Conservation (phyloP, 768 basidiomycete species). For the Mycena latifolia region DNA sequence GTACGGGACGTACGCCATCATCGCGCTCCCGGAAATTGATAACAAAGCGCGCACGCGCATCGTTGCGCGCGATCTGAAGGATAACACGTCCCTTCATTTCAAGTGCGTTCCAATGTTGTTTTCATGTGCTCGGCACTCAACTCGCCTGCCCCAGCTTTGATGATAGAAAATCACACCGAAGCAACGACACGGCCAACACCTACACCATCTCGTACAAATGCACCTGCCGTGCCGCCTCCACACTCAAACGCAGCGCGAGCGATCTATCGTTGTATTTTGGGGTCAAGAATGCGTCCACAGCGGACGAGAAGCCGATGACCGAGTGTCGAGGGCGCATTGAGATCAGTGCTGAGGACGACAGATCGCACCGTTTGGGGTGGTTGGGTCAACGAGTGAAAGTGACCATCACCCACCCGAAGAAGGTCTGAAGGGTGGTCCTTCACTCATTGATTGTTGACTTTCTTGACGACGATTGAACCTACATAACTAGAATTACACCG, state of each 20-base stretch:
- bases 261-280: conserved; percentile 19
- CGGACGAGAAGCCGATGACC: conserved; percentile 7
- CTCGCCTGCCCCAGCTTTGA: conserved; percentile 9
- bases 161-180: not conserved
- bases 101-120: conserved; percentile 7
- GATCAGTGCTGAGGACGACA: conserved; percentile 26
- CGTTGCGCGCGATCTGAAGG: conserved; percentile 29
- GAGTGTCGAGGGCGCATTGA: conserved; percentile 25
- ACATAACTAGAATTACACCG: not conserved
- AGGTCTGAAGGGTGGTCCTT: not conserved
- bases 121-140: no score
- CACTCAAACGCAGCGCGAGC: conserved; percentile 15
- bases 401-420: conserved; percentile 30
- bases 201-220: conserved; percentile 26
- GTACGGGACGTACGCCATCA: conserved; percentile 33
- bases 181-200: not conserved
- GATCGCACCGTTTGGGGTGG: conserved; percentile 29
- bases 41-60: conserved; percentile 23
- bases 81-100: conserved; percentile 25
- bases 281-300: not conserved
- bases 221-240: conserved; percentile 18
- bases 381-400: conserved; percentile 33
- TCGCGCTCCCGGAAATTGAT: conserved; percentile 28
- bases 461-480: no score
- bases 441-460: no score